Evolutionary conservation across 1,284 basidiomycete genomes (phyloP).

Genomic region (Apiotrichum akiyoshidainum): DNA sequence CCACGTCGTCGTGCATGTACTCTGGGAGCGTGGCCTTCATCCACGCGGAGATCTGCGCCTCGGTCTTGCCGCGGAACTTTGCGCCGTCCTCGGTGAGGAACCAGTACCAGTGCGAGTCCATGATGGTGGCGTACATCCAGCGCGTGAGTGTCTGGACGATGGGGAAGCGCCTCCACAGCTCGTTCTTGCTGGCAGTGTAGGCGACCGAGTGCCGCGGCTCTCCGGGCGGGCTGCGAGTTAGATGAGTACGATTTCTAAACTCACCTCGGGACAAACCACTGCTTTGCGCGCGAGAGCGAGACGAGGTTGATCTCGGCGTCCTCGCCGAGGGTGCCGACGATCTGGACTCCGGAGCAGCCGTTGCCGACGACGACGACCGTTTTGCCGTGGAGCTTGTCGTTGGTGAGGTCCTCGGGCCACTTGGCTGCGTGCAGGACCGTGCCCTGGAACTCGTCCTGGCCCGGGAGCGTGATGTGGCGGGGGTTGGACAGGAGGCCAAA

Average conservation of each 20-base stretch:
- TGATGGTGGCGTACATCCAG: neutral
- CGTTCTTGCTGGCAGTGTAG: neutral
- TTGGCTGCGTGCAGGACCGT: constrained; percentile 21
- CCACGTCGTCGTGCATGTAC: neutral
- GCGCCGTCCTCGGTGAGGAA: constrained; percentile 7
- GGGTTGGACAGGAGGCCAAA: constrained; percentile 30
- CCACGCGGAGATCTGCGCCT: neutral
- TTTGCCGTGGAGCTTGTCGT: constrained; percentile 19
- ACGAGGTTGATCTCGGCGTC: constrained; percentile 14
- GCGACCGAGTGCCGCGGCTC: constrained; percentile 10
- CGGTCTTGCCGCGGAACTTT: constrained; percentile 2
- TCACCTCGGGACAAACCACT: constrained; percentile 15
- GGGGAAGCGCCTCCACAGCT: constrained; percentile 1
- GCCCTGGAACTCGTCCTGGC: constrained; percentile 25
- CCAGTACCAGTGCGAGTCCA: constrained; percentile 16
- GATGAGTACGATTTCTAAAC: neutral
- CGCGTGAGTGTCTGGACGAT: constrained; percentile 3
- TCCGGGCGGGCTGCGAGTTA: neutral
- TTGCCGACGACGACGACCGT: constrained; percentile 20
- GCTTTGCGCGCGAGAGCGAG: constrained; percentile 7
- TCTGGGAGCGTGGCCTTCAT: constrained; percentile 5
- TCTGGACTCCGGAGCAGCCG: constrained; percentile 16
- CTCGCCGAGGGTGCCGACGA: constrained; percentile 10
- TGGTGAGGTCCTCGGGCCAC: constrained; percentile 25
- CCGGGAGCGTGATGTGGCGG: constrained; percentile 22